phyloP scores from a whole-genome alignment of 2,329 filamentous ascomycete species.

The Alternaria angustiovoidea region DNA sequence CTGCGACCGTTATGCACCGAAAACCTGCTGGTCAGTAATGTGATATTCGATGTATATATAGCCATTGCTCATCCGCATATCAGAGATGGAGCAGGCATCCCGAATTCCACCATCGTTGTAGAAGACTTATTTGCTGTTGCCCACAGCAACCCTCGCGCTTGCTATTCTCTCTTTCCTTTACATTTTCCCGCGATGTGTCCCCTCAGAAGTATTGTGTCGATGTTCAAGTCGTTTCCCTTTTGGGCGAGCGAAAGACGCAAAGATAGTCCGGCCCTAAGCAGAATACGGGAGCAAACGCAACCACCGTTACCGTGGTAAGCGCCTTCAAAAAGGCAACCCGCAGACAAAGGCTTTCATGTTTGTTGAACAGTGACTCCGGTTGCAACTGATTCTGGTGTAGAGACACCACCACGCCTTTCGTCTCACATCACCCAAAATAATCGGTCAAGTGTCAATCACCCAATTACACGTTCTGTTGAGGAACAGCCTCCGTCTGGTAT shows the following conservation, averaged over 20 bases:
- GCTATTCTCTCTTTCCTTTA: neutral
- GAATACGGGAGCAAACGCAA: neutral
- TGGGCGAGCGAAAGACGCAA: neutral
- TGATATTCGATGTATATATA: slow-evolving; percentile 1
- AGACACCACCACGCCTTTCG: neutral
- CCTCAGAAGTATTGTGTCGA: neutral
- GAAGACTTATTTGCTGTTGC: neutral
- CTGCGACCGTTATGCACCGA: slow-evolving; percentile 49
- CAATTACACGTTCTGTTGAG: neutral
- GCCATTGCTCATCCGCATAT: slow-evolving; percentile 2
- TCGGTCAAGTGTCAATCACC: neutral
- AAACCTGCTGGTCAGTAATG: slow-evolving; percentile 32
- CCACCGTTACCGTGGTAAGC: neutral
- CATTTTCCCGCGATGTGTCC: neutral
- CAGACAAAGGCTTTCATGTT: neutral
- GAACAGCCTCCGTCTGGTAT: neutral
- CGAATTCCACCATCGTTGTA: slow-evolving; percentile 1
- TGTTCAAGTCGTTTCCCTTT: neutral
- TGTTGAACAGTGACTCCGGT: neutral
- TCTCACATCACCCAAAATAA: neutral
- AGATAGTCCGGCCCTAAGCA: neutral
- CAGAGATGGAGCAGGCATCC: neutral
- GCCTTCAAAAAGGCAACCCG: neutral
- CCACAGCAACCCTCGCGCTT: neutral
- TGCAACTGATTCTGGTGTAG: neutral